Conservation (phyloP, 495 filamentous ascomycete genomes). For the Margaritispora aquatica region DNA sequence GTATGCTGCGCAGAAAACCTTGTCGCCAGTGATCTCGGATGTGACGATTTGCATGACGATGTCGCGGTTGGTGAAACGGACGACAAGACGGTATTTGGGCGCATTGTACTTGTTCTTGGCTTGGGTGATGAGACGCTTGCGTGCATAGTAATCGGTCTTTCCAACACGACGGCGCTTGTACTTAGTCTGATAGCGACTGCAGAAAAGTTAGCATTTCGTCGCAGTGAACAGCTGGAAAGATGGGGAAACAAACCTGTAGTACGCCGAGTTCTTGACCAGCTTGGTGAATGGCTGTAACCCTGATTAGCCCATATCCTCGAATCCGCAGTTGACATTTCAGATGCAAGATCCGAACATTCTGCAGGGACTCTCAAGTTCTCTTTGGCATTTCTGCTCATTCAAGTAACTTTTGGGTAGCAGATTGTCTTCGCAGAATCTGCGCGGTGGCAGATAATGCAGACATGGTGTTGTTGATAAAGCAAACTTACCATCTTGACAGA, state of each 20-base stretch:
- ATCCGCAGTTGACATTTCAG: slow-evolving; percentile 99
- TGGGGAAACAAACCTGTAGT: slow-evolving; percentile 75
- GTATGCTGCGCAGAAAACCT: slow-evolving; percentile 90
- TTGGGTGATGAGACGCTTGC: slow-evolving; percentile 98
- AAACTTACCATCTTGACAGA: slow-evolving; percentile 57
- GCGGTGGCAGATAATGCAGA: slow-evolving; percentile 2
- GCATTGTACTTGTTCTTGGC: slow-evolving; percentile 99
- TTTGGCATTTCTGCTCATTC: slow-evolving; percentile 22
- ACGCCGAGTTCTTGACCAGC: slow-evolving; percentile 90
- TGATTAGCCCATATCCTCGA: slow-evolving; percentile 40
- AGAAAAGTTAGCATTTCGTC: slow-evolving; percentile 19
- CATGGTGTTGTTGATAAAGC: slow-evolving; percentile 4
- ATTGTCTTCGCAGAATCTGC: slow-evolving; percentile 3
- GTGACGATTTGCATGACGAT: slow-evolving; percentile 96
- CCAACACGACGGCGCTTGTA: slow-evolving; percentile 94
- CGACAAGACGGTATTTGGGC: slow-evolving; percentile 98
- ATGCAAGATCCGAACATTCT: slow-evolving; percentile 85
- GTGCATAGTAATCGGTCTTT: slow-evolving; percentile 99
- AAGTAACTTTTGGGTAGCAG: slow-evolving; percentile 1
- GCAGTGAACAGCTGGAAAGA: not conserved
- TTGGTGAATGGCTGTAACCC: slow-evolving; percentile 82
- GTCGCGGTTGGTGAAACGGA: slow-evolving; percentile 99
- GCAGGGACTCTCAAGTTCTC: slow-evolving; percentile 64
- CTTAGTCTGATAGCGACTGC: slow-evolving; percentile 98
- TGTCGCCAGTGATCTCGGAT: slow-evolving; percentile 96